A percentile compares a stretch with the other conserved stretches of the same genome.
Evolutionary conservation across 2,329 filamentous ascomycete species (phyloP).

Genomic region (Cladorrhinum sp.): DNA sequence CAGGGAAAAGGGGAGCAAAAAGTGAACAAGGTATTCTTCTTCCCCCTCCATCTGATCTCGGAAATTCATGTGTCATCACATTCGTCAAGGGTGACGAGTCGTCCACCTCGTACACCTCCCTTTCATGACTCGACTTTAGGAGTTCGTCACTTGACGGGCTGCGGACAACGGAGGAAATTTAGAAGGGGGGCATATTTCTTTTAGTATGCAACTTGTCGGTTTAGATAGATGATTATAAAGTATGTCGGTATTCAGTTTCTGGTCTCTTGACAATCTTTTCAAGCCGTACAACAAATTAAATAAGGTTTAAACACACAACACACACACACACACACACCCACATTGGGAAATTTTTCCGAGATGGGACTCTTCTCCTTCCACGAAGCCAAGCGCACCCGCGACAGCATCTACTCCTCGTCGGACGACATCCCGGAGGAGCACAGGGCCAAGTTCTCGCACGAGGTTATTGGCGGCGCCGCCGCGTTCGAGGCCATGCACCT

Average conservation of each 20-base stretch:
- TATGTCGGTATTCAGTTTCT: too few relatives aligned
- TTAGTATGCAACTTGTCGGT: too few relatives aligned
- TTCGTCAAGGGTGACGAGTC: not conserved
- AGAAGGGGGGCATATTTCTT: too few relatives aligned
- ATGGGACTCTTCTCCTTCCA: conserved; percentile 6
- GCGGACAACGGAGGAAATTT: not conserved
- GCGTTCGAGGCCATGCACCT: conserved; percentile 78
- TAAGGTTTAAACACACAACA: too few relatives aligned
- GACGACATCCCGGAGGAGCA: not conserved
- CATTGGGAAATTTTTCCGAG: not conserved
- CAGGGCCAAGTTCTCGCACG: conserved; percentile 50
- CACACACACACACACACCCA: too few relatives aligned
- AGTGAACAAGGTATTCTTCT: too few relatives aligned
- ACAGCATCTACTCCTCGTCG: not conserved
- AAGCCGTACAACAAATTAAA: too few relatives aligned
- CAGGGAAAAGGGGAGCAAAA: too few relatives aligned
- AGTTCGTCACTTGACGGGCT: not conserved
- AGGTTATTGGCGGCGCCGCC: conserved; percentile 71
- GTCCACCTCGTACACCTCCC: not conserved
- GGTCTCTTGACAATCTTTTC: too few relatives aligned
- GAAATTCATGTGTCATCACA: not conserved
- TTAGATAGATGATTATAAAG: too few relatives aligned
- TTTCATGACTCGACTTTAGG: not conserved
- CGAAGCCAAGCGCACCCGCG: not conserved
- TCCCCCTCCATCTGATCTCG: not conserved